Percentiles rank a stretch among this genome's conserved stretches.
phyloP scores from a whole-genome alignment of 1,284 basidiomycete species.

The Fomes fomentarius region DNA sequence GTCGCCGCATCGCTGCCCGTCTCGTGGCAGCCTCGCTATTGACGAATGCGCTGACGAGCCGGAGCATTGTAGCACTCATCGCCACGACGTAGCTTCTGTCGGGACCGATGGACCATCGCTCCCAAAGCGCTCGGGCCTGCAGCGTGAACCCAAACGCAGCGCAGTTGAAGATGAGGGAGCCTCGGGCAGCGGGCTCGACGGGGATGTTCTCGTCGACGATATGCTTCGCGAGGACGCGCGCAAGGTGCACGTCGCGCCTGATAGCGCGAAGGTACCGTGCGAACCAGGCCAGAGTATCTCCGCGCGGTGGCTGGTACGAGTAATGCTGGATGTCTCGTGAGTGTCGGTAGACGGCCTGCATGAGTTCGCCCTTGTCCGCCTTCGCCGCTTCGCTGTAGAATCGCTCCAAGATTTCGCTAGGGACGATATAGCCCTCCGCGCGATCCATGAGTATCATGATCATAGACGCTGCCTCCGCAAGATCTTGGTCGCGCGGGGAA shows the following conservation, averaged over 20 bases:
- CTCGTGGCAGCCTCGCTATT: constrained; percentile 28
- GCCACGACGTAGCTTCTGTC: constrained; percentile 48
- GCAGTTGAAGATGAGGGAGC: constrained; percentile 47
- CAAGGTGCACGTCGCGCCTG: constrained; percentile 43
- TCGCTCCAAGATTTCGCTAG: constrained; percentile 23
- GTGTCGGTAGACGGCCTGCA: constrained; percentile 37
- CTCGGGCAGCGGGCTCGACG: constrained; percentile 47
- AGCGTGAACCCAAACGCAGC: constrained; percentile 51
- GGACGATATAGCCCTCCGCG: constrained; percentile 14
- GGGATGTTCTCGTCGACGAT: constrained; percentile 43
- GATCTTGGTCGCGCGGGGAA: constrained; percentile 20
- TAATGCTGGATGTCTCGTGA: constrained; percentile 31
- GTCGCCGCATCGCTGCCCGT: background rate
- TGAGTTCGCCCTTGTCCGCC: constrained; percentile 15
- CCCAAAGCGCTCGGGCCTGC: constrained; percentile 57
- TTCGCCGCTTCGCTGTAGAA: constrained; percentile 32
- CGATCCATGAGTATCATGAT: constrained; percentile 19
- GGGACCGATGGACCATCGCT: constrained; percentile 48
- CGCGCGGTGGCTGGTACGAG: constrained; percentile 53
- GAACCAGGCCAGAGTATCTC: constrained; percentile 50
- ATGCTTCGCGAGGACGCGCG: constrained; percentile 50
- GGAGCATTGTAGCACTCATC: constrained; percentile 51
- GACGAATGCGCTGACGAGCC: constrained; percentile 57
- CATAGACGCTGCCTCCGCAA: constrained; percentile 14
- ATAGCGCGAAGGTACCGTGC: constrained; percentile 44